Base-by-base conservation (phyloP, 179 eudicot genomes). In the Spergularia azorica region DNA sequence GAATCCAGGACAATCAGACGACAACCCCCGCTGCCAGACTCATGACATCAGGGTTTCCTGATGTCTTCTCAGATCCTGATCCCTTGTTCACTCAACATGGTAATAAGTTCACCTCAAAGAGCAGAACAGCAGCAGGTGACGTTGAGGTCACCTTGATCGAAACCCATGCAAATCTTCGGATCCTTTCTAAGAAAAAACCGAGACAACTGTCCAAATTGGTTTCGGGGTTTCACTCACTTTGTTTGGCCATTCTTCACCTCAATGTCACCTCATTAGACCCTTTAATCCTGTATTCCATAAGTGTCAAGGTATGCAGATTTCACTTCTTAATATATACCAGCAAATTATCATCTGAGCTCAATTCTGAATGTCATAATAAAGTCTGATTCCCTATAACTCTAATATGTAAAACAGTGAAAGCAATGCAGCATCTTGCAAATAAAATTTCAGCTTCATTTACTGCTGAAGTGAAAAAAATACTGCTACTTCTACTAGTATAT, bases 101-200 rank as follows among this genome's bases (percentile, higher is more conserved):
- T 5, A 87, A 78, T 80, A 88, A 78, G 79, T 87, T 56, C 68
- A 84, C 82, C 36, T 54, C 66, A 48, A 79, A 74, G 77, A 82
- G 79, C 79, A 82, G 85, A 51, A 82, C 82, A 13, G 83, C 85
- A 2, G 73, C 81, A 46, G 95, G 90, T 13, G 97, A 93, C 41
- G 86, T 95, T 13, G 97, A 93, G 81, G 97, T 89, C 38, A 93
- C 91, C 67, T 76, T 93, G 85, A 88, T 93, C 38, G 97, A 93
- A 81, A 89, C 90, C 38, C 97, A 95, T 74, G 97, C 97, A 48
- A 91, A 89, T 81, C 66, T 95, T 36, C 67, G 90, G 51, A 85
- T 95, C 50, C 84, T 91, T 14, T 80, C 89, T 0, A 78, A 82
- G 63, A 84, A 84, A 77, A 81, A 86, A 64, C 80, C 82, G 6